Evolutionary conservation across 805 yeast species (phyloP).

Genomic region (Yarrowia yakushimensis): DNA sequence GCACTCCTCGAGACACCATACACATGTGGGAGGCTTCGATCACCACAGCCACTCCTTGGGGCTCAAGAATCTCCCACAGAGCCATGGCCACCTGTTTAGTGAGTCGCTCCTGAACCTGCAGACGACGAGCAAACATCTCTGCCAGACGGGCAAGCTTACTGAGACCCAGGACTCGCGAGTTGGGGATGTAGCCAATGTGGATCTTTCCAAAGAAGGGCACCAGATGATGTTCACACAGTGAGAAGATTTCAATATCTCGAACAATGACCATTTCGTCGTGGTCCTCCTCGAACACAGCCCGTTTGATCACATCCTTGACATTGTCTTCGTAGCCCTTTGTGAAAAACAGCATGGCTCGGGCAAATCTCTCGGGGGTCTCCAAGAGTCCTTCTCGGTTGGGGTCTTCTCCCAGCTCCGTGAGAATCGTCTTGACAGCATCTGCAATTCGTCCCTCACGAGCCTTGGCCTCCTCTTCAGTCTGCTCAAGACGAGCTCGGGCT

Average conservation of each 20-base stretch:
- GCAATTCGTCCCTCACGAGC: conserved; percentile 76
- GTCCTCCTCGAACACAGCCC: conserved; percentile 96
- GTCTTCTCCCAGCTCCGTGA: conserved; percentile 89
- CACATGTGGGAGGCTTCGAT: conserved; percentile 99
- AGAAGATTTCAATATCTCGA: conserved; percentile 85
- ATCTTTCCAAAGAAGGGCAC: conserved; percentile 98
- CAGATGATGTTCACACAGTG: conserved; percentile 94
- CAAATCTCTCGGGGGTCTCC: conserved; percentile 95
- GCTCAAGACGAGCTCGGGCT: conserved; percentile 71
- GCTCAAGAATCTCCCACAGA: conserved; percentile 80
- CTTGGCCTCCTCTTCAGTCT: conserved; percentile 58
- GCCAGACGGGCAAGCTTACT: conserved; percentile 93
- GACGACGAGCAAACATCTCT: conserved; percentile 91
- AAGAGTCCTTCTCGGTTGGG: conserved; percentile 79
- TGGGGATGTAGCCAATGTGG: conserved; percentile 97
- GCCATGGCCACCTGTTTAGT: conserved; percentile 98
- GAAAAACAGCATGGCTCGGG: conserved; percentile 91
- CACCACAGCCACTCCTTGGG: conserved; percentile 97
- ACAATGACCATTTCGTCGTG: conserved; percentile 99
- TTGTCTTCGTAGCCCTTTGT: conserved; percentile 97
- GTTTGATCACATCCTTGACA: conserved; percentile 83
- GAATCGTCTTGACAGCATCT: conserved; percentile 66
- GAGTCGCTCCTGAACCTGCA: conserved; percentile 96
- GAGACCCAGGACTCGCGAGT: conserved; percentile 85
- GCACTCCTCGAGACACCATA: conserved; percentile 97